Conservation (phyloP, 2,329 filamentous ascomycete genomes). For the Xylariaceae sp. region DNA sequence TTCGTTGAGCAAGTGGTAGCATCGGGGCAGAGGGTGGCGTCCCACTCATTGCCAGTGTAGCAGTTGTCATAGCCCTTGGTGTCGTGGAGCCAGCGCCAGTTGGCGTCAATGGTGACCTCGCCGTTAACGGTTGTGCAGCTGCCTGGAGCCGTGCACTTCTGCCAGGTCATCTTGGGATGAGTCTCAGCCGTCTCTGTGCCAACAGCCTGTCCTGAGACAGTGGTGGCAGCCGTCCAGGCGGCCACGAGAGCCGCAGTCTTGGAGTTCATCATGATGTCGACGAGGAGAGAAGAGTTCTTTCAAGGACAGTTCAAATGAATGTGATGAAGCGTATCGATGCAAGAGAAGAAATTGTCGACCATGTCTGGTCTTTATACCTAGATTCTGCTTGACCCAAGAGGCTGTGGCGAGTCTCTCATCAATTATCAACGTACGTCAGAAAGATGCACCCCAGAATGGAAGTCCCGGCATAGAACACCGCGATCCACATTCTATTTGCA, state of each 20-base stretch:
- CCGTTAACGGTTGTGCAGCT: constrained; percentile 52
- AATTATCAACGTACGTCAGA: constrained; percentile 1
- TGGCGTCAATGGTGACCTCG: constrained; percentile 56
- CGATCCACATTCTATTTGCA: constrained; percentile 22
- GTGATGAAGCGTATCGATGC: constrained; percentile 11
- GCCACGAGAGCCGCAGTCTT: constrained; percentile 41
- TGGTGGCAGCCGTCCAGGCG: constrained; percentile 45
- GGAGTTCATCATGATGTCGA: constrained; percentile 33
- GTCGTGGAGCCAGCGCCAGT: constrained; percentile 59
- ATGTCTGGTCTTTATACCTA: constrained; percentile 25
- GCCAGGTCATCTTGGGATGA: constrained; percentile 55
- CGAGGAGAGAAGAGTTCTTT: constrained; percentile 1
- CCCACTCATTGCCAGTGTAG: constrained; percentile 52
- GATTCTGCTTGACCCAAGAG: not conserved
- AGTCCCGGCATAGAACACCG: constrained; percentile 21
- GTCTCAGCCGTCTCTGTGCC: constrained; percentile 48
- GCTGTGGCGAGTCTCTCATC: not conserved
- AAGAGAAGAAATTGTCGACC: constrained; percentile 5
- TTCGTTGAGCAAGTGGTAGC: constrained; percentile 48
- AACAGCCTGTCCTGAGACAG: constrained; percentile 47
- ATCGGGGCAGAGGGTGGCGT: constrained; percentile 46
- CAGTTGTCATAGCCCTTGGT: constrained; percentile 52
- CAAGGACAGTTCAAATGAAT: constrained; percentile 7
- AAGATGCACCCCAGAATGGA: constrained; percentile 12
- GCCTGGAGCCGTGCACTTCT: constrained; percentile 51